A percentile compares a stretch with the other conserved stretches of the same genome.
phyloP scores from a whole-genome alignment of 306 rosid genomes.

The Acacia melanoxylon region DNA sequence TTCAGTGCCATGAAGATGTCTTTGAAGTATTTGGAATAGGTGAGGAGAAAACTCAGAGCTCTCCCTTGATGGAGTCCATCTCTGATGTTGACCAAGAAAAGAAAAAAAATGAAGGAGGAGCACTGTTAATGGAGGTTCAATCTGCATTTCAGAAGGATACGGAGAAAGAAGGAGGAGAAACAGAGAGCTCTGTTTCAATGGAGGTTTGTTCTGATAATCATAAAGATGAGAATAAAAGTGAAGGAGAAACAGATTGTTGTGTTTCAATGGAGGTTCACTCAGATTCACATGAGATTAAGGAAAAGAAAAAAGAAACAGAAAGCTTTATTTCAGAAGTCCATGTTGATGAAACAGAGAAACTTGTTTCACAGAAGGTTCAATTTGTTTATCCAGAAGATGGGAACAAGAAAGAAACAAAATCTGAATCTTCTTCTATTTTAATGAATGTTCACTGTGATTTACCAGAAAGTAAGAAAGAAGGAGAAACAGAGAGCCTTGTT shows the following conservation, averaged over 20 bases:
- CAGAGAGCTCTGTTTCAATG: neutral
- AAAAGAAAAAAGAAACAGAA: conserved; percentile 8
- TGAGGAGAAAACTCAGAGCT: conserved; percentile 18
- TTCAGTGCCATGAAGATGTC: conserved; percentile 25
- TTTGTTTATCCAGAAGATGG: neutral
- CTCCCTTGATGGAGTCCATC: neutral
- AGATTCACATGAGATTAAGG: neutral
- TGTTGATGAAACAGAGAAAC: neutral
- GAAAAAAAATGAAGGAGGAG: conserved; percentile 7
- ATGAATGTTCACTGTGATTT: neutral
- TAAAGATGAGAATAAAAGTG: conserved; percentile 4
- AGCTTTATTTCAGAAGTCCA: conserved; percentile 5
- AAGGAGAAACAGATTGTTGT: conserved; percentile 25
- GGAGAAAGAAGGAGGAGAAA: neutral
- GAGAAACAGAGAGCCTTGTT: conserved; percentile 11
- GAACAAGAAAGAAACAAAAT: neutral
- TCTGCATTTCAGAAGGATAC: neutral
- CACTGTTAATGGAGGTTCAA: neutral
- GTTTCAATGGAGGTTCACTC: conserved; percentile 5
- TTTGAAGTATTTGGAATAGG: neutral
- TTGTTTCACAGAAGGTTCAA: neutral
- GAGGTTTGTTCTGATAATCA: neutral
- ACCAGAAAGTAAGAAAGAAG: conserved; percentile 4
- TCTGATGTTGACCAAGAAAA: conserved; percentile 8
- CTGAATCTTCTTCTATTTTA: conserved; percentile 29